Evolutionary conservation across 169 alveolate genomes (phyloP).

Genomic region (Eimeria praecox): DNA sequence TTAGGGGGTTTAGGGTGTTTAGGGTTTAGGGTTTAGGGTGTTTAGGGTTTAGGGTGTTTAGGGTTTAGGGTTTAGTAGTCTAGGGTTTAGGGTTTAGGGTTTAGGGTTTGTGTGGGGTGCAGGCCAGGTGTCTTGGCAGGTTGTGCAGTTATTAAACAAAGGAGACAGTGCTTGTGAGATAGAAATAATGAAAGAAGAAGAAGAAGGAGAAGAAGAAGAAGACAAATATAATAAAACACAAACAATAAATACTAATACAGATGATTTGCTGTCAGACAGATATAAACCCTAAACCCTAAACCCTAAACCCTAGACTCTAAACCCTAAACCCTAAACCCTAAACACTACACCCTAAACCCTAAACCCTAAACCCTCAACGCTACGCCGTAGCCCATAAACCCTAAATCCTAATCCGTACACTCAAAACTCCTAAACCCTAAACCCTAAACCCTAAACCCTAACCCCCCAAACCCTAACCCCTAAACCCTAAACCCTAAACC

Average conservation of each 20-base stretch:
- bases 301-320: conserved; percentile 41
- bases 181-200: neutral
- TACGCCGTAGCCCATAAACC: neutral
- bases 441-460: neutral
- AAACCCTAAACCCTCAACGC: neutral
- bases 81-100: too few species aligned
- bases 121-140: neutral
- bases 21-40: too few species aligned
- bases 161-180: neutral
- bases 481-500: neutral
- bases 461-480: neutral
- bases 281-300: neutral
- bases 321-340: conserved; percentile 34
- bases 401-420: conserved; percentile 8
- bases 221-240: too few species aligned
- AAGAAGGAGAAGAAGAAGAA: neutral
- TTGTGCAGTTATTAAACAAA: neutral
- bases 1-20: too few species aligned
- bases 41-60: neutral
- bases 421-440: conserved; percentile 46
- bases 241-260: neutral
- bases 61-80: neutral
- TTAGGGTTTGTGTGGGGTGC: neutral
- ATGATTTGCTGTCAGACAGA: too few species aligned
- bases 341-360: neutral